Evolutionary conservation across 2,329 filamentous ascomycete species (phyloP).

Genomic region (Colletotrichum magnum): DNA sequence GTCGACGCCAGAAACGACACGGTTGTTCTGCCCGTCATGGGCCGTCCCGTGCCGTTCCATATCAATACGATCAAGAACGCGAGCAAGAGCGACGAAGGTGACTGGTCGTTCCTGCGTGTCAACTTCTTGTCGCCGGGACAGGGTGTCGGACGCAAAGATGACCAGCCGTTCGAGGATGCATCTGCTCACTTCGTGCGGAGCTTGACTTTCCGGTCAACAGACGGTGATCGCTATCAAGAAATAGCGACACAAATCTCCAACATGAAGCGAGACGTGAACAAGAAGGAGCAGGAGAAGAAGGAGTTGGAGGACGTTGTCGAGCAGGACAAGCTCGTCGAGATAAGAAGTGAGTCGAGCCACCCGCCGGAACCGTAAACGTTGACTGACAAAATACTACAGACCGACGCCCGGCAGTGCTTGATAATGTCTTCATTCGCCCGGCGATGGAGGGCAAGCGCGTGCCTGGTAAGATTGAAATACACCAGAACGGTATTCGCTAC

Average conservation of each 20-base stretch:
- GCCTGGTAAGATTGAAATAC: conserved; percentile 95
- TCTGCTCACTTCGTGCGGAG: conserved; percentile 96
- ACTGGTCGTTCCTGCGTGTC: conserved; percentile 93
- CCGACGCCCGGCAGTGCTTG: conserved; percentile 89
- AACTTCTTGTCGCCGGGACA: conserved; percentile 98
- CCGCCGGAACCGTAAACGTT: not conserved
- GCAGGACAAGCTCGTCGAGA: conserved; percentile 96
- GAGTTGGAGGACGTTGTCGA: conserved; percentile 99
- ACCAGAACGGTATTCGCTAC: conserved; percentile 98
- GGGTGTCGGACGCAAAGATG: conserved; percentile 96
- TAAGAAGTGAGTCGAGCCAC: conserved; percentile 77
- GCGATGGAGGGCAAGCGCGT: conserved; percentile 97
- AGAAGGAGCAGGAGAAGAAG: conserved; percentile 98
- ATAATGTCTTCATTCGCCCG: conserved; percentile 95
- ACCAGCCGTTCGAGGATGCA: conserved; percentile 97
- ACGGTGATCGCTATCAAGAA: conserved; percentile 89
- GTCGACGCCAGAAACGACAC: conserved; percentile 93
- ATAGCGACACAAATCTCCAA: conserved; percentile 95
- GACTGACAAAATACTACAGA: conserved; percentile 62
- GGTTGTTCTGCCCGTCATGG: conserved; percentile 96
- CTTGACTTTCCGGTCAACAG: conserved; percentile 92
- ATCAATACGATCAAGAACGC: conserved; percentile 99
- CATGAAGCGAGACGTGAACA: conserved; percentile 91
- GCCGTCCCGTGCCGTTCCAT: conserved; percentile 96
- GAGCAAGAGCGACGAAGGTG: conserved; percentile 95